A percentile compares a stretch with the other conserved stretches of the same genome.
These are phyloP conservation scores for Camellia lanceoleosa DNA, from an alignment of 148 eudicot species.

Conservation along the genomic window DNA sequence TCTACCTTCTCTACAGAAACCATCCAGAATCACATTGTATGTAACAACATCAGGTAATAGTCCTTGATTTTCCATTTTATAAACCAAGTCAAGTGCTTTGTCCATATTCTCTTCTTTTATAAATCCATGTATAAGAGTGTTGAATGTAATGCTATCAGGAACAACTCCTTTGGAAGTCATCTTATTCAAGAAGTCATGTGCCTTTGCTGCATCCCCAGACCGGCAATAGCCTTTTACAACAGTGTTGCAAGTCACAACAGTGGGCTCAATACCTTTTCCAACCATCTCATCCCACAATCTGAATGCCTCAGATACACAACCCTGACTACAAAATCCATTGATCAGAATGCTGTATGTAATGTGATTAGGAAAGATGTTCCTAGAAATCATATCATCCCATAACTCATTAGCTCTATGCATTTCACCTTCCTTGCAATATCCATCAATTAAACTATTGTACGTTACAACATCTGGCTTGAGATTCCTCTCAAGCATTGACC, in stretches of 20 bases:
- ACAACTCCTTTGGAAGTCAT: conserved; percentile 35
- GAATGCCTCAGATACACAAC: conserved; percentile 48
- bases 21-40: conserved; percentile 64
- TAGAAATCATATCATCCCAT: conserved; percentile 51
- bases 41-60: conserved; percentile 59
- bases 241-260: conserved; percentile 58
- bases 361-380: conserved; percentile 47
- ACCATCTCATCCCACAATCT: conserved; percentile 83
- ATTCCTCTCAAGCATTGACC: conserved; percentile 59
- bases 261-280: conserved; percentile 59
- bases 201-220: conserved; percentile 47
- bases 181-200: conserved; percentile 38
- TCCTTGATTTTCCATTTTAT: conserved; percentile 63
- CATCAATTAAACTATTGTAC: conserved; percentile 65
- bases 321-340: conserved; percentile 55
- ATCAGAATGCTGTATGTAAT: conserved; percentile 52
- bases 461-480: conserved; percentile 72
- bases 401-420: conserved; percentile 38
- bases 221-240: conserved; percentile 66
- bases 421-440: too few species aligned
- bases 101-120: conserved; percentile 60
- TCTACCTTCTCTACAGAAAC: conserved; percentile 59
- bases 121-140: conserved; percentile 72
- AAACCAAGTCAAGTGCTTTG: conserved; percentile 51
- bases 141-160: conserved; percentile 64